Evolutionary conservation across 495 filamentous ascomycete genomes (phyloP), one percentile per base, ranked within the genome.

Genomic region (Amniculicola lignicola): DNA sequence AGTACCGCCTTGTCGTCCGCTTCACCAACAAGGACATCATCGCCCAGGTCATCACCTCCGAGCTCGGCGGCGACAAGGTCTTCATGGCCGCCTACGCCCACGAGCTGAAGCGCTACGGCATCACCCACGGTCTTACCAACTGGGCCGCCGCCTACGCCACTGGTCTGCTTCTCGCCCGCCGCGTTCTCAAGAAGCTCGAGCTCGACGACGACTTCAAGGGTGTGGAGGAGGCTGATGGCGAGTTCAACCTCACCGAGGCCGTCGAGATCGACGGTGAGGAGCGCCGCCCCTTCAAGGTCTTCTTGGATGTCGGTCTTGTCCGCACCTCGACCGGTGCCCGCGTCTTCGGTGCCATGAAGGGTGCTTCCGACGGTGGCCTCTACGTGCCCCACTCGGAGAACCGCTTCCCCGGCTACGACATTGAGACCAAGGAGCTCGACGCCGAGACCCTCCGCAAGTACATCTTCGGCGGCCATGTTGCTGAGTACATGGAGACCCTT

Each of bases 1-100:
- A 99, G 82, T 96, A 99, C 85, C 88, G 93, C 72, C 87, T 99
- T 71, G 93, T 99, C 54, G 92, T 99, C 71, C 92, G 93, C 74
- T 99, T 99, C 88, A 96, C 94, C 83, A 97, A 97, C 84, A 87
- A 89, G 72, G 93, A 98, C 79, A 94, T 99, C 81, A 84, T 99
- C 79, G 83, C 82, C 75, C 93, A 99, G 79, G 93, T 99, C 76
- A 81, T 97, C 75, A 88, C 82, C 74, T 94, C 94, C 41, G 93
- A 99, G 80, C 87, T 99, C 79, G 82, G 79, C 68, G 93, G 93
- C 67, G 93, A 99, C 84, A 97, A 96, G 82, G 84, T 99, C 72
- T 86, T 97, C 74, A 74, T 75, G 73, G 74, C 87, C 43, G 93
- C 93, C 71, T 99, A 99, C 86, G 81, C 87, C 63, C 93, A 99